phyloP scores from a whole-genome alignment of 192 early-diverging fungal species.

The Allomyces javanicus region DNA sequence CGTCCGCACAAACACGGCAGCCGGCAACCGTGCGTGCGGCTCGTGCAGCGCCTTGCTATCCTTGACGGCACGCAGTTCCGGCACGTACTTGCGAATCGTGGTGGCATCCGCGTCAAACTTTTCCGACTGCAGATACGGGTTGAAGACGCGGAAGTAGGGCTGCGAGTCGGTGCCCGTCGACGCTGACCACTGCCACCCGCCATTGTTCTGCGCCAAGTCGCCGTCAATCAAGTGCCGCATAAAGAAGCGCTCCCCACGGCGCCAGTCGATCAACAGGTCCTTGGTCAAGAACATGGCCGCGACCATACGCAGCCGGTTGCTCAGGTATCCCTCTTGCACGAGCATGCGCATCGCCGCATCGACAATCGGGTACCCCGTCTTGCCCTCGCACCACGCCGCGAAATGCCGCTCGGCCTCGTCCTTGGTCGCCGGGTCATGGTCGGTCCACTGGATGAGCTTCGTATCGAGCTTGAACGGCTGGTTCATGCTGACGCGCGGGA shows the following conservation, averaged over 20 bases:
- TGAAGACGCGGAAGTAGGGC: slow-evolving; percentile 50
- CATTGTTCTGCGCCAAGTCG: slow-evolving; percentile 49
- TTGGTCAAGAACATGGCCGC: slow-evolving; percentile 24
- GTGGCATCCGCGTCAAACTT: slow-evolving; percentile 34
- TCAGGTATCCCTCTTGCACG: slow-evolving; percentile 34
- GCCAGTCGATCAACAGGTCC: slow-evolving; percentile 40
- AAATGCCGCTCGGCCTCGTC: slow-evolving; percentile 7
- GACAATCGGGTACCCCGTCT: slow-evolving; percentile 43
- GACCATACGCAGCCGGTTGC: slow-evolving; percentile 42
- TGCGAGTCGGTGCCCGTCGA: slow-evolving; percentile 44
- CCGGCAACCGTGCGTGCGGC: slow-evolving; percentile 17
- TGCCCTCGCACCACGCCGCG: slow-evolving; percentile 36
- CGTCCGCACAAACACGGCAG: slow-evolving; percentile 21
- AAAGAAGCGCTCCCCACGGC: slow-evolving; percentile 46
- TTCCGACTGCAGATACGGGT: slow-evolving; percentile 26
- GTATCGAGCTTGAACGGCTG: slow-evolving; percentile 28
- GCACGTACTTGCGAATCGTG: slow-evolving; percentile 40
- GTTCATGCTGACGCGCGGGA: slow-evolving; percentile 35
- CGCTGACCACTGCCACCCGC: slow-evolving; percentile 49
- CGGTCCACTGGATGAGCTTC: slow-evolving; percentile 28
- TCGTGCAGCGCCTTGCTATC: slow-evolving; percentile 27
- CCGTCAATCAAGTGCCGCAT: slow-evolving; percentile 43
- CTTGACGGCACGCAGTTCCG: slow-evolving; percentile 26
- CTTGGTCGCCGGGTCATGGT: slow-evolving; percentile 12
- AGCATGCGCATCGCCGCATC: slow-evolving; percentile 50